Conservation (phyloP, 306 rosid genomes). For the Lablab purpureus region DNA sequence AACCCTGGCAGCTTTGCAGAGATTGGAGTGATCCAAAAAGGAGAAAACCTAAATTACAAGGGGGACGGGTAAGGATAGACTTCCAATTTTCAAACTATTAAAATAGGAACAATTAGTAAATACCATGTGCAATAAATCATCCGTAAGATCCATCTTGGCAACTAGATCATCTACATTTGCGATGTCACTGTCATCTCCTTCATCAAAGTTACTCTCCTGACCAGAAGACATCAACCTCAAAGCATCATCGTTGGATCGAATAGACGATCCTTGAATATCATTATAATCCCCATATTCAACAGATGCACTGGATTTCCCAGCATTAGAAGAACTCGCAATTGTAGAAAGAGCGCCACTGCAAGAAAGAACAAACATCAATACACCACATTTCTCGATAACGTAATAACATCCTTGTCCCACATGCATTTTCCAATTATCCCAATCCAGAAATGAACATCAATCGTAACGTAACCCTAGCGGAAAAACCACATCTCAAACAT, state of each 20-base stretch:
- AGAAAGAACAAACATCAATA: conserved; percentile 31
- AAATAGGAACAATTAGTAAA: conserved; percentile 5
- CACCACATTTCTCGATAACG: background rate
- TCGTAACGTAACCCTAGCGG: background rate
- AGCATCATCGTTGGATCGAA: conserved; percentile 15
- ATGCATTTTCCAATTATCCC: conserved; percentile 26
- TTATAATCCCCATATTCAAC: conserved; percentile 48
- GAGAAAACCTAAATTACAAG: conserved; percentile 75
- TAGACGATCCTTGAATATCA: conserved; percentile 48
- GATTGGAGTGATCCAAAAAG: conserved; percentile 81
- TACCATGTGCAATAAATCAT: conserved; percentile 90
- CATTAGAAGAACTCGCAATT: conserved; percentile 50
- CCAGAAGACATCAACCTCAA: background rate
- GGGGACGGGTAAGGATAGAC: background rate
- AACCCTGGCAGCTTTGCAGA: conserved; percentile 85
- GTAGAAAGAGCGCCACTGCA: conserved; percentile 60
- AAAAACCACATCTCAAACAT: background rate
- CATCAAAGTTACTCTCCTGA: conserved; percentile 31
- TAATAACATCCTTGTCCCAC: background rate
- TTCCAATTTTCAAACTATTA: background rate
- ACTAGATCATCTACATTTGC: conserved; percentile 60
- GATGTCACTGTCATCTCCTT: conserved; percentile 48
- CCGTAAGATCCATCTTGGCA: conserved; percentile 81
- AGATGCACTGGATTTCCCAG: conserved; percentile 54
- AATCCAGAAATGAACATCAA: conserved; percentile 26